phyloP scores from a whole-genome alignment of 177 flowering plant genomes.

The Vitis hybrid region DNA sequence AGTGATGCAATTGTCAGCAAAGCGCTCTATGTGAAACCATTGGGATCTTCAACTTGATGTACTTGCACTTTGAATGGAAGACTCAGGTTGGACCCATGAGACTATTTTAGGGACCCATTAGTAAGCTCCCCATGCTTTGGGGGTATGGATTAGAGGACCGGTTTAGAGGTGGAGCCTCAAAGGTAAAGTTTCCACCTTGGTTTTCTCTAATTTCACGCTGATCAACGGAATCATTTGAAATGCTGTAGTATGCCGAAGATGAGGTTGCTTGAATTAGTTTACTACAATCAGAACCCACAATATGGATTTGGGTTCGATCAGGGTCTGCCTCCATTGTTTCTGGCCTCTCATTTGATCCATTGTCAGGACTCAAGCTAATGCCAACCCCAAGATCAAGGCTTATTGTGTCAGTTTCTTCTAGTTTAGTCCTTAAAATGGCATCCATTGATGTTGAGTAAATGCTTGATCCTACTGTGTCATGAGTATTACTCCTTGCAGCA shows the following conservation, averaged over 20 bases:
- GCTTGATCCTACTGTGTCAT: constrained; percentile 7
- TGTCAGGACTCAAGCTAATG: constrained; percentile 5
- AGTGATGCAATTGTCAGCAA: not conserved
- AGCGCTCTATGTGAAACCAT: too few species aligned
- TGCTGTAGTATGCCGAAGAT: constrained; percentile 4
- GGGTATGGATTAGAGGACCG: constrained; percentile 10
- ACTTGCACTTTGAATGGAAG: not conserved
- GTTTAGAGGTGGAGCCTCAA: constrained; percentile 2
- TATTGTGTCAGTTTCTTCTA: constrained; percentile 6
- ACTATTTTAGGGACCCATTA: constrained; percentile 6
- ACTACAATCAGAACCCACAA: not conserved
- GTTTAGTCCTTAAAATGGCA: not conserved
- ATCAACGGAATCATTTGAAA: not conserved
- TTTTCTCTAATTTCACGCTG: constrained; percentile 1
- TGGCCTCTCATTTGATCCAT: not conserved
- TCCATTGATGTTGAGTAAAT: not conserved
- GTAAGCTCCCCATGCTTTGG: constrained; percentile 6
- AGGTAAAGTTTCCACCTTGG: constrained; percentile 7
- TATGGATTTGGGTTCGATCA: not conserved
- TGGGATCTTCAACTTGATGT: too few species aligned
- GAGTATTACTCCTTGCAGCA: constrained; percentile 4
- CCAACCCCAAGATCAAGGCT: constrained; percentile 10
- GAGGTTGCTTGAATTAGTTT: not conserved
- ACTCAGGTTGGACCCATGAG: not conserved
- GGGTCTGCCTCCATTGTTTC: not conserved